These are phyloP conservation scores for Tolypocladium tundrense DNA, from an alignment of 2,329 filamentous ascomycete species.

Conservation along the genomic window DNA sequence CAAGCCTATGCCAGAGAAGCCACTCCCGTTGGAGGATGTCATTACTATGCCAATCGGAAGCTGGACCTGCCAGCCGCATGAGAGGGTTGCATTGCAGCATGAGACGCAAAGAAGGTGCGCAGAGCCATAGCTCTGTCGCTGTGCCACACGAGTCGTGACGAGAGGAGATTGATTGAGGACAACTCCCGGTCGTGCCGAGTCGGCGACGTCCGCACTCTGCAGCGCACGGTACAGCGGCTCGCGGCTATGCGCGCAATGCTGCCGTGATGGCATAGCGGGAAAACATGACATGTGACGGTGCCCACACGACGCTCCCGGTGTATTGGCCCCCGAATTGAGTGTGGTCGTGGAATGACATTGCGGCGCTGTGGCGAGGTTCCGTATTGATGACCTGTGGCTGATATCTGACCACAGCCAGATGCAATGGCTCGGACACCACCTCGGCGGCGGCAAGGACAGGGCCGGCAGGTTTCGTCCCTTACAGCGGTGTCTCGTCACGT, in stretches of 20 bases:
- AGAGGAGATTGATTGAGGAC: background rate
- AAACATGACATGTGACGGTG: background rate
- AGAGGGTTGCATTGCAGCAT: background rate
- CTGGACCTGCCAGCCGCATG: background rate
- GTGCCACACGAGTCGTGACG: background rate
- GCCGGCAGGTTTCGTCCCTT: background rate
- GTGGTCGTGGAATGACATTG: background rate
- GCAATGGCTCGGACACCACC: background rate
- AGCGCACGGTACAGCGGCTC: background rate
- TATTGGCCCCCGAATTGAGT: background rate
- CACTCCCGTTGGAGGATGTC: background rate
- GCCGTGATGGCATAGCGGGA: background rate
- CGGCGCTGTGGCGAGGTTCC: background rate
- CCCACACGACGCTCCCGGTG: background rate
- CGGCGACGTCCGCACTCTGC: background rate
- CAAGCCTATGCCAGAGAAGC: background rate
- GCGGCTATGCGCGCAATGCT: background rate
- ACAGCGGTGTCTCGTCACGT: background rate
- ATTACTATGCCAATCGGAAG: background rate
- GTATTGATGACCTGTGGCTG: background rate
- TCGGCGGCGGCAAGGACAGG: background rate
- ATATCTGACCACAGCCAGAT: background rate
- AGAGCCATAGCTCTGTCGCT: background rate
- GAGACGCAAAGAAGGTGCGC: too few species aligned
- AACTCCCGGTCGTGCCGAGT: background rate